phyloP scores from a whole-genome alignment of 768 basidiomycete species.

The Hypholoma fasciculare region DNA sequence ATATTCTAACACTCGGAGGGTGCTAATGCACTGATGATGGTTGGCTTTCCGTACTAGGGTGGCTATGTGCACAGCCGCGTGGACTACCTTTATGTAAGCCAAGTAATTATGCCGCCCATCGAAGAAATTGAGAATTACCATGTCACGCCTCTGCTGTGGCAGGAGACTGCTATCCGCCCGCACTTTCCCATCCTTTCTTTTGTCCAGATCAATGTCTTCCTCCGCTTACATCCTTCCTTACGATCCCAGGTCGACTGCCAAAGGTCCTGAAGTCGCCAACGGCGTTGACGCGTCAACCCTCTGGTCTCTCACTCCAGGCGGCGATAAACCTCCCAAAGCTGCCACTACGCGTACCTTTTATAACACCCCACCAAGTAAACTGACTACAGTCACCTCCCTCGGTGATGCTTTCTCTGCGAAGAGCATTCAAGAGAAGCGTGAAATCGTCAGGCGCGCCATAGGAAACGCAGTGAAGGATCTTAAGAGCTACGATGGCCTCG shows the following conservation, averaged over 20 bases:
- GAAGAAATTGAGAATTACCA: background rate
- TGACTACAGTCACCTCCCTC: slow-evolving; percentile 59
- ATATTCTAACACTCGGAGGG: too few species aligned
- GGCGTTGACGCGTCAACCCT: slow-evolving; percentile 47
- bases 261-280: slow-evolving; percentile 19
- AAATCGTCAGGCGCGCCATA: slow-evolving; percentile 68
- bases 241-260: slow-evolving; percentile 42
- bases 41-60: too few species aligned
- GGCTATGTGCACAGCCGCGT: background rate
- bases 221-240: slow-evolving; percentile 59
- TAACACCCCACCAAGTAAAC: slow-evolving; percentile 45
- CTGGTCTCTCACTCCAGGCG: slow-evolving; percentile 52
- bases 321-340: slow-evolving; percentile 53
- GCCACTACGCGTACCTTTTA: slow-evolving; percentile 70
- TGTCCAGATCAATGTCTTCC: slow-evolving; percentile 44
- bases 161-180: slow-evolving; percentile 9
- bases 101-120: background rate
- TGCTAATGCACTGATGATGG: too few species aligned
- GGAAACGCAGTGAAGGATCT: slow-evolving; percentile 74
- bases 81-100: background rate
- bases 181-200: slow-evolving; percentile 16
- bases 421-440: slow-evolving; percentile 49
- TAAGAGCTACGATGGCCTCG: slow-evolving; percentile 60
- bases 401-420: slow-evolving; percentile 54
- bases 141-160: background rate